Base-by-base conservation (phyloP, 1,284 basidiomycete genomes). In the Boletus sp. region DNA sequence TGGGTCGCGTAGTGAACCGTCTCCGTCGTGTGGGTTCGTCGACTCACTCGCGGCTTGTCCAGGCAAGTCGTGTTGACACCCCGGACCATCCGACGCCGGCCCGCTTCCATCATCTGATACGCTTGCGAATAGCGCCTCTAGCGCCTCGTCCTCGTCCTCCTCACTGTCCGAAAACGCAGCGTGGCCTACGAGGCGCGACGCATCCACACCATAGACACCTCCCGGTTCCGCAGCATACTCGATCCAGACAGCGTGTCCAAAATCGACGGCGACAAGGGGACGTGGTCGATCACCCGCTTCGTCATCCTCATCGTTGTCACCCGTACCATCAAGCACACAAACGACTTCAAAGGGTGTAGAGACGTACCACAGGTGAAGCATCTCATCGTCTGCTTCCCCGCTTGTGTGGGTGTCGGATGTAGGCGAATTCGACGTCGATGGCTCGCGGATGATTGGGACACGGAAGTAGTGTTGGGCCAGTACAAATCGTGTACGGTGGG, bases 221-320 rank as follows among this genome's bases (percentile, higher is more conserved):
- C 71, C 71, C 0, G 71, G 66, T n/a, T 74, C 73, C 46, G 78
- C 77, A 22, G 74, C 67, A 66, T 84, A 84, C 67, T 89, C 87
- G 50, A 89, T 78, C 86, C 87, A 89, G 45, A 85, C 86, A 22
- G 87, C 87, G 65, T 88, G 86, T 36, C 87, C 87, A 71, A 89
- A 89, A 70, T 89, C 87, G n/a, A 89, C 86, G 1, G 87, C 87
- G 27, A 89, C 82, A 12, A 89, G 77, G 27, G 88, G 88, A 7
- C 86, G 76, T 22, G 83, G 83, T 3, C 84, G 77, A 42, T 83
- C 82, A 8, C 63, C 60, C 33, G 67, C 58, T 35, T 72, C 72
- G 11, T 73, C 76, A 0, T 72, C 72, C 29, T 74, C 75, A n/a
- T 76, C 72, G 22, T 60, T 63, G 15, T 68, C 72, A 20, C 61